These are phyloP conservation scores for Moesziomyces antarcticus DNA, from an alignment of 1,284 basidiomycete genomes.

Conservation along the genomic window DNA sequence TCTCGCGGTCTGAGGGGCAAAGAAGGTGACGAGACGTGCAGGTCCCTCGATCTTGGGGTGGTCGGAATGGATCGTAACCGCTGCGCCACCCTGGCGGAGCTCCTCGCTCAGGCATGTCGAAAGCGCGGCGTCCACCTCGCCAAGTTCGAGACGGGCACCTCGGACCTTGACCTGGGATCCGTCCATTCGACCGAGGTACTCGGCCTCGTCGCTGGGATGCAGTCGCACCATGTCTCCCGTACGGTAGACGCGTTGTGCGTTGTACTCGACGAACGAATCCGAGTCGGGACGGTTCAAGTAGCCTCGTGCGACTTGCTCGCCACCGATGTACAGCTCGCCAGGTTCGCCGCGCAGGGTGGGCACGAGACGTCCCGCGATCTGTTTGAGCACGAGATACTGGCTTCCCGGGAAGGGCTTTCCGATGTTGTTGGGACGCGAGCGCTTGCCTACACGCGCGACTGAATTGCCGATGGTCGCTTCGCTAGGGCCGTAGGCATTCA, in stretches of 20 bases:
- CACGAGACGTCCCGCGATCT: slow-evolving; percentile 19
- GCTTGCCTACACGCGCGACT: slow-evolving; percentile 48
- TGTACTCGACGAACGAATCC: slow-evolving; percentile 40
- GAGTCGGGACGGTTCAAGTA: slow-evolving; percentile 50
- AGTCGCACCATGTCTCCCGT: slow-evolving; percentile 63
- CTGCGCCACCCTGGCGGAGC: slow-evolving; percentile 12
- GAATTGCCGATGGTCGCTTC: slow-evolving; percentile 65
- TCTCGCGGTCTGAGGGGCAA: slow-evolving; percentile 23
- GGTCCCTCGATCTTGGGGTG: slow-evolving; percentile 36
- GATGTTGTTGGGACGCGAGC: slow-evolving; percentile 46
- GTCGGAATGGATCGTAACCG: slow-evolving; percentile 43
- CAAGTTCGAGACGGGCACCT: slow-evolving; percentile 63
- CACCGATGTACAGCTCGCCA: slow-evolving; percentile 62
- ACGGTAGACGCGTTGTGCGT: slow-evolving; percentile 48
- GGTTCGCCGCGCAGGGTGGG: slow-evolving; percentile 56
- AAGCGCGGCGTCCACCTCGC: slow-evolving; percentile 56
- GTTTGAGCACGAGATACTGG: slow-evolving; percentile 53
- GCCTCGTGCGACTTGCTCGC: slow-evolving; percentile 58
- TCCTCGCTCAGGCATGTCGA: slow-evolving; percentile 11
- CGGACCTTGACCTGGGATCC: slow-evolving; percentile 63
- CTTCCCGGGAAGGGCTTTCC: slow-evolving; percentile 60
- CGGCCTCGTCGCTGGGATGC: slow-evolving; percentile 47
- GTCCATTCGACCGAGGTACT: slow-evolving; percentile 62
- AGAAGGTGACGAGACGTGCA: slow-evolving; percentile 51
- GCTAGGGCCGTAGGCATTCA: slow-evolving; percentile 66